Percentiles rank a stretch among this genome's conserved stretches.
Conservation (phyloP, 805 yeast genomes). For the Candida stauntonica region DNA sequence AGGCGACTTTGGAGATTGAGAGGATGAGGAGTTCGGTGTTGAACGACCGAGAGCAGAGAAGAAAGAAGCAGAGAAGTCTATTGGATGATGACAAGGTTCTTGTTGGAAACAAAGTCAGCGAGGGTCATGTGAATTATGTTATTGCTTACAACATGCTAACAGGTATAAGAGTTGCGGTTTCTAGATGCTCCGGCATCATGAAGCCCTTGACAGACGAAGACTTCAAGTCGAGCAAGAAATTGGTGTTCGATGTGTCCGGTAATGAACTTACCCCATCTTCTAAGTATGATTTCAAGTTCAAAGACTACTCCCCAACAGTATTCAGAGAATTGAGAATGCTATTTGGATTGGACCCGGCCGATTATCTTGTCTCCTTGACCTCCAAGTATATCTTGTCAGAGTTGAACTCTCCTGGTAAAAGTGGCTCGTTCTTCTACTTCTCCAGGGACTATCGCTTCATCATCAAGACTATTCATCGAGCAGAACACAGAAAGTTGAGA, state of each 20-base stretch:
- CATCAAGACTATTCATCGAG: conserved; percentile 90
- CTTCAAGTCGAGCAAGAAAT: conserved; percentile 67
- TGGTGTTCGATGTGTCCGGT: conserved; percentile 84
- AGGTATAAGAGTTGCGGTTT: conserved; percentile 93
- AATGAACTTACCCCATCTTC: conserved; percentile 90
- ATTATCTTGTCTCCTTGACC: conserved; percentile 85
- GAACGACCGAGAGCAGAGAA: conserved; percentile 39
- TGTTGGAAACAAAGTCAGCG: conserved; percentile 79
- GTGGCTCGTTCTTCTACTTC: conserved; percentile 94
- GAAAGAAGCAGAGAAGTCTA: conserved; percentile 31
- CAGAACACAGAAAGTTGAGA: conserved; percentile 84
- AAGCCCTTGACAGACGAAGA: conserved; percentile 67
- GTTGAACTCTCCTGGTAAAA: conserved; percentile 92
- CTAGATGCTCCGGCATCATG: conserved; percentile 84
- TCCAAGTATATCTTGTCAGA: conserved; percentile 90
- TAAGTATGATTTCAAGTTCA: conserved; percentile 91
- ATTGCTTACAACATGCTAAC: conserved; percentile 97
- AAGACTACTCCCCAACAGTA: conserved; percentile 93
- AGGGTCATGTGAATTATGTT: conserved; percentile 90
- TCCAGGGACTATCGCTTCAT: conserved; percentile 91
- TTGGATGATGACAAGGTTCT: conserved; percentile 54
- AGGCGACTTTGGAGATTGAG: conserved; percentile 41
- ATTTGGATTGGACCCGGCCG: conserved; percentile 93
- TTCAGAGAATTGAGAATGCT: conserved; percentile 76
- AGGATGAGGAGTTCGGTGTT: conserved; percentile 47